Evolutionary conservation across 371 early-diverging fungal genomes (phyloP).

Genomic region (Coemansia sp.): DNA sequence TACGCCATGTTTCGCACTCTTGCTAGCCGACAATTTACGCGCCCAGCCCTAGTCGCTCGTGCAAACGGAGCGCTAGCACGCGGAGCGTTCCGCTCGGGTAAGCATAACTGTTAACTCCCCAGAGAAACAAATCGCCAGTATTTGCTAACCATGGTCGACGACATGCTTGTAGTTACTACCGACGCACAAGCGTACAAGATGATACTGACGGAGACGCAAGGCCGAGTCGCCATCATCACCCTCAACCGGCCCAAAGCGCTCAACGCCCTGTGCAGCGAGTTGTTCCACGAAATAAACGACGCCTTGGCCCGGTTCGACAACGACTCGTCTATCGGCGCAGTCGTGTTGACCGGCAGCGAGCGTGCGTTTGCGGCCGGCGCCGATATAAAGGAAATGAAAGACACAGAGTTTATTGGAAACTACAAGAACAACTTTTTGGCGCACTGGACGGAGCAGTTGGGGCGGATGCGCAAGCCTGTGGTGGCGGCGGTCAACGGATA

Average conservation of each 20-base stretch:
- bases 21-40: slow-evolving; percentile 6
- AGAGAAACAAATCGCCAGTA: not conserved
- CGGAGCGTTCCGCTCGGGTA: slow-evolving; percentile 15
- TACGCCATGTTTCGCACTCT: slow-evolving; percentile 26
- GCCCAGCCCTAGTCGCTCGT: not conserved
- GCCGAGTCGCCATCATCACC: slow-evolving; percentile 84
- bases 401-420: slow-evolving; percentile 77
- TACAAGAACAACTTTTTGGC: slow-evolving; percentile 89
- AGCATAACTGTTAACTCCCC: not conserved
- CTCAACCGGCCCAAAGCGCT: slow-evolving; percentile 94
- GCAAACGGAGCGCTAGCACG: not conserved
- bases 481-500: slow-evolving; percentile 97
- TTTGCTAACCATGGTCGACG: not conserved
- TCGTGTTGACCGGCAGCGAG: slow-evolving; percentile 94
- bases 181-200: slow-evolving; percentile 31
- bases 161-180: slow-evolving; percentile 23
- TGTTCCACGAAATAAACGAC: slow-evolving; percentile 89
- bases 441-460: slow-evolving; percentile 88
- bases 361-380: slow-evolving; percentile 98
- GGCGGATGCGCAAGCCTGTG: slow-evolving; percentile 89
- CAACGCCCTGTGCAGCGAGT: slow-evolving; percentile 92
- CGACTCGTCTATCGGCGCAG: slow-evolving; percentile 79
- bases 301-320: slow-evolving; percentile 78
- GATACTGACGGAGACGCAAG: slow-evolving; percentile 73
- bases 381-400: slow-evolving; percentile 98